These are phyloP conservation scores for Cladosporium sp. DNA, from an alignment of 2,329 filamentous ascomycete species.

Conservation along the genomic window DNA sequence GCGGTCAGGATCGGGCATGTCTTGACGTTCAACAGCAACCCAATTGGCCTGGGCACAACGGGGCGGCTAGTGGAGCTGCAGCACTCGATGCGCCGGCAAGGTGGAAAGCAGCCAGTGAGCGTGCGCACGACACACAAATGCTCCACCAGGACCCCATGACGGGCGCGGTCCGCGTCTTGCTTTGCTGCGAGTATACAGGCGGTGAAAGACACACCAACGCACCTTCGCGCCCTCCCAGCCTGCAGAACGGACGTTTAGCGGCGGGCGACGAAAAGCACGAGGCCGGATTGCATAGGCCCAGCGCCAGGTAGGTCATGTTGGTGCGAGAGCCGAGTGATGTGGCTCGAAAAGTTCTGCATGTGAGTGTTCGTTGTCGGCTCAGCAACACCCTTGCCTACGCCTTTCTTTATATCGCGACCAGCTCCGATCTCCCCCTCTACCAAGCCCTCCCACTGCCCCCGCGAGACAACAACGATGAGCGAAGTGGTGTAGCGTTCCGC, in stretches of 20 bases:
- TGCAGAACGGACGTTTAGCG: background rate
- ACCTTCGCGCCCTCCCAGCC: background rate
- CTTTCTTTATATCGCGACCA: constrained; percentile 4
- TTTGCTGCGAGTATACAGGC: constrained; percentile 6
- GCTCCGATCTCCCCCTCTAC: constrained; percentile 2
- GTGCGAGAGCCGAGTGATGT: constrained; percentile 3
- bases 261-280: constrained; percentile 3
- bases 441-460: background rate
- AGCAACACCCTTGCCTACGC: constrained; percentile 4
- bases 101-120: background rate
- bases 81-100: background rate
- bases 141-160: constrained; percentile 8
- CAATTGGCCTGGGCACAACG: constrained; percentile 3
- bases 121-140: background rate
- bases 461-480: constrained; percentile 2
- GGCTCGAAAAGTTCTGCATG: constrained; percentile 10
- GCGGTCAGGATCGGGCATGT: constrained; percentile 2
- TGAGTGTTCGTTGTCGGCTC: constrained; percentile 7
- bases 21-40: background rate
- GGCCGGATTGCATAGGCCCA: background rate
- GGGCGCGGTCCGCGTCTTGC: constrained; percentile 6
- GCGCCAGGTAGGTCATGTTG: constrained; percentile 7
- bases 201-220: constrained; percentile 6
- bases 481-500: background rate
- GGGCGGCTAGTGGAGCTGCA: background rate